Evolutionary conservation across 352 stramenopile species (phyloP).

Genomic region (Phytophthora kernoviae): DNA sequence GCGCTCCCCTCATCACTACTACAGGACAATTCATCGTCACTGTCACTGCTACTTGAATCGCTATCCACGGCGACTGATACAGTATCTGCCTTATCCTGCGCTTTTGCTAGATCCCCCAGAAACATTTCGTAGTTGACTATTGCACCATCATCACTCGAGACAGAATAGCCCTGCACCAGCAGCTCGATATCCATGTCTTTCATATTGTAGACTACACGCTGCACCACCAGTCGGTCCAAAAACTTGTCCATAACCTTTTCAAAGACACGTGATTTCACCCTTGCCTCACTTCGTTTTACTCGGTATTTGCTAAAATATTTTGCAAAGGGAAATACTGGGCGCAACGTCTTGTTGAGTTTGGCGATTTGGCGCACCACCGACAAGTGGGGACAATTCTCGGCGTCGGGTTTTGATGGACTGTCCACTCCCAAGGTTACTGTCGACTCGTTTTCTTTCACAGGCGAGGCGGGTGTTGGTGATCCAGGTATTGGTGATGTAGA

Average conservation of each 20-base stretch:
- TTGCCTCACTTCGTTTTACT: conserved; percentile 32
- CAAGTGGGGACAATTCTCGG: conserved; percentile 14
- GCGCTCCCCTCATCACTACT: conserved; percentile 51
- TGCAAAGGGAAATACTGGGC: conserved; percentile 64
- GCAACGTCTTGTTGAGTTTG: conserved; percentile 53
- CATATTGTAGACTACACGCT: conserved; percentile 68
- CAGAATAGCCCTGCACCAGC: conserved; percentile 39
- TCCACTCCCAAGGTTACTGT: conserved; percentile 2
- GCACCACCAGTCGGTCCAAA: conserved; percentile 55
- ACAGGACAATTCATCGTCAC: conserved; percentile 27
- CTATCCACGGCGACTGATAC: background rate
- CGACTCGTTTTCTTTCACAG: conserved; percentile 19
- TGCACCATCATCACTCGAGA: conserved; percentile 21
- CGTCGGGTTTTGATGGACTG: conserved; percentile 11
- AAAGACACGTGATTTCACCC: conserved; percentile 67
- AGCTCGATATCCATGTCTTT: conserved; percentile 61
- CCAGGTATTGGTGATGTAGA: conserved; percentile 12
- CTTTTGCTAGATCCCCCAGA: conserved; percentile 48
- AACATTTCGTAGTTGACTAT: conserved; percentile 61
- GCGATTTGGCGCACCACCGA: conserved; percentile 41
- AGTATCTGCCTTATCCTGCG: conserved; percentile 26
- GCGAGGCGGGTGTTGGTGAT: conserved; percentile 2
- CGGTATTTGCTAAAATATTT: conserved; percentile 83
- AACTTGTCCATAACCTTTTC: conserved; percentile 84
- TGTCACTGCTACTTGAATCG: conserved; percentile 9